Conservation (phyloP, 2,329 filamentous ascomycete genomes). For the Claviceps sp. region DNA sequence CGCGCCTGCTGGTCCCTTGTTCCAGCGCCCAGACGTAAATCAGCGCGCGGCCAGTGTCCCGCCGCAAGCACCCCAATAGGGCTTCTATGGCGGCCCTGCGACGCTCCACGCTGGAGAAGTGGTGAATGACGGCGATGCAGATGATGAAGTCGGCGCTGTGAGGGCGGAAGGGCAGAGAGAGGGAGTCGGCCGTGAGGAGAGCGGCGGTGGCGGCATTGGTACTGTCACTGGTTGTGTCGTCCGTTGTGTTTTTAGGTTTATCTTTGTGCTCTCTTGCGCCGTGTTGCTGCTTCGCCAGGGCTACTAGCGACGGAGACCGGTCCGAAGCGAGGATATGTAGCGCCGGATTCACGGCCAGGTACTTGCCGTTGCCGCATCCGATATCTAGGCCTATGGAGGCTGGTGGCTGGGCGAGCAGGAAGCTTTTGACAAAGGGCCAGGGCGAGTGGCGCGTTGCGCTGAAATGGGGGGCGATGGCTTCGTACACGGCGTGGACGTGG, state of each 20-base stretch:
- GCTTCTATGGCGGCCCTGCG: constrained; percentile 58
- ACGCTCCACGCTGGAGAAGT: constrained; percentile 66
- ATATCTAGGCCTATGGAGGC: constrained; percentile 80
- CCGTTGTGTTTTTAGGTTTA: not conserved
- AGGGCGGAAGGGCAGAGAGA: constrained; percentile 65
- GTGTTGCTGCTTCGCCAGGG: constrained; percentile 25
- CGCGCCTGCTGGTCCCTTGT: constrained; percentile 72
- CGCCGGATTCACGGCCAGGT: constrained; percentile 63
- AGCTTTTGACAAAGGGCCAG: constrained; percentile 81
- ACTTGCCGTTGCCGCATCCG: constrained; percentile 96
- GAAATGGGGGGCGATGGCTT: constrained; percentile 74
- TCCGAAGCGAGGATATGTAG: constrained; percentile 79
- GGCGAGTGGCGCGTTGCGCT: constrained; percentile 69
- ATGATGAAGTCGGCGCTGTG: constrained; percentile 65
- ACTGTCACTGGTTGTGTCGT: constrained; percentile 10
- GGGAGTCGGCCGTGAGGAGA: constrained; percentile 66
- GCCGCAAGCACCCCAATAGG: constrained; percentile 54
- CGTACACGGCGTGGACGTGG: constrained; percentile 88
- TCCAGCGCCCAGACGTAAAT: constrained; percentile 95
- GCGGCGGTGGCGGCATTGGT: constrained; percentile 32
- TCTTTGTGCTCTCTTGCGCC: not conserved
- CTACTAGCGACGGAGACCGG: constrained; percentile 49
- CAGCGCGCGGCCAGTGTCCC: constrained; percentile 52
- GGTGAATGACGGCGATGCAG: constrained; percentile 87
- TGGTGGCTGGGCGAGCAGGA: constrained; percentile 50